A percentile compares a stretch with the other conserved stretches of the same genome.
phyloP scores from a whole-genome alignment of 768 basidiomycete species.

The Xerocomellus intermedius region DNA sequence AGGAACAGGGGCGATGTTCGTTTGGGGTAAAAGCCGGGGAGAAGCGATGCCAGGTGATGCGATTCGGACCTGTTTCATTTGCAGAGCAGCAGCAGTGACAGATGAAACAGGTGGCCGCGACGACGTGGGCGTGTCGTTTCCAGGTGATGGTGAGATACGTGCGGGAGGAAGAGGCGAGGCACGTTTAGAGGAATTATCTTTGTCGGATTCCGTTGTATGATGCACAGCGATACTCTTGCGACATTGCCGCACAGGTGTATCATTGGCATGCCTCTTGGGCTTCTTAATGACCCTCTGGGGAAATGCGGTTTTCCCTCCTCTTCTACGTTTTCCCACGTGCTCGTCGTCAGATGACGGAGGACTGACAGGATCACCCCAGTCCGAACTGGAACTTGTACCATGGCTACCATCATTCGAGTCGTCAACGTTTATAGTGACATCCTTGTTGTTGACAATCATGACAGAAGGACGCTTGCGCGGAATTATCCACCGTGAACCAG shows the following conservation, averaged over 20 bases:
- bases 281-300: slow-evolving; percentile 8
- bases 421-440: background rate
- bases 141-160: background rate
- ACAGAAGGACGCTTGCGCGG: slow-evolving; percentile 24
- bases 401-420: background rate
- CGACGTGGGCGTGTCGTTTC: background rate
- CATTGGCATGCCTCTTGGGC: slow-evolving; percentile 10
- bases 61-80: slow-evolving; percentile 15
- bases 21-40: slow-evolving; percentile 1
- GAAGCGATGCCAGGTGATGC: slow-evolving; percentile 12
- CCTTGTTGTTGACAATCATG: background rate
- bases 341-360: slow-evolving; percentile 7
- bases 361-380: background rate
- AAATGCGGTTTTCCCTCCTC: slow-evolving; percentile 3
- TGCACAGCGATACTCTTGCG: background rate
- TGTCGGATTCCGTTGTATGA: background rate
- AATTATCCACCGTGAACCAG: slow-evolving; percentile 18
- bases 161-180: background rate
- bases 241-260: slow-evolving; percentile 8
- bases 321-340: slow-evolving; percentile 17
- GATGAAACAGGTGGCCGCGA: slow-evolving; percentile 4
- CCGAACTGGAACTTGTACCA: background rate
- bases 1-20: background rate
- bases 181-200: background rate
- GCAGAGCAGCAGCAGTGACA: slow-evolving; percentile 3